These are phyloP conservation scores for Cadophora gregata DNA, from an alignment of 2,329 filamentous ascomycete species.

Conservation along the genomic window DNA sequence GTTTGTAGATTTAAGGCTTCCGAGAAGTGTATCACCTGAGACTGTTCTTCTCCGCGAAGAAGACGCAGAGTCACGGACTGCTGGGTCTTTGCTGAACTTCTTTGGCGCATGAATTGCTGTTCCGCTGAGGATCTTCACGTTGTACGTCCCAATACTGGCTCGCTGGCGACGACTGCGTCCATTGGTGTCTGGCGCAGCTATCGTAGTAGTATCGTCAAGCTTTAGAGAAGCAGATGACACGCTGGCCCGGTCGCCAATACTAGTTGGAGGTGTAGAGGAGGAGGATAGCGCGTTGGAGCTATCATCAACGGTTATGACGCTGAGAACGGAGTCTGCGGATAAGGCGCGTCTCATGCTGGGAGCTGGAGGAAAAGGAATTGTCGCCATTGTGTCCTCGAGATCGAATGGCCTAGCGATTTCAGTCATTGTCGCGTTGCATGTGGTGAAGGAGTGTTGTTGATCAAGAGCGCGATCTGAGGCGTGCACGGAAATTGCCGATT, in stretches of 20 bases:
- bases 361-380: slow-evolving; percentile 26
- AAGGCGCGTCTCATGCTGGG: slow-evolving; percentile 37
- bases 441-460: slow-evolving; percentile 15
- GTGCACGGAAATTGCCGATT: slow-evolving; percentile 21
- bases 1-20: slow-evolving; percentile 42
- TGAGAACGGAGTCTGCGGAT: slow-evolving; percentile 39
- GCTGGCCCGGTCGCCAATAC: slow-evolving; percentile 66
- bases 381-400: slow-evolving; percentile 34
- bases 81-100: slow-evolving; percentile 50
- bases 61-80: slow-evolving; percentile 21
- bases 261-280: slow-evolving; percentile 66
- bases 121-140: slow-evolving; percentile 66
- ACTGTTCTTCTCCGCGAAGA: slow-evolving; percentile 51
- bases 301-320: slow-evolving; percentile 40
- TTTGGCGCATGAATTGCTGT: slow-evolving; percentile 60
- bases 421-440: slow-evolving; percentile 27
- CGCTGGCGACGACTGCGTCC: slow-evolving; percentile 61
- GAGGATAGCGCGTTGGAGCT: slow-evolving; percentile 40
- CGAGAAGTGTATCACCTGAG: slow-evolving; percentile 47
- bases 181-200: slow-evolving; percentile 29
- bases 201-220: slow-evolving; percentile 31
- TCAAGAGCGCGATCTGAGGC: slow-evolving; percentile 13
- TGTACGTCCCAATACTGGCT: slow-evolving; percentile 67
- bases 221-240: slow-evolving; percentile 54
- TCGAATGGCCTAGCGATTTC: slow-evolving; percentile 34